Base-by-base conservation (phyloP, 1,284 basidiomycete species). In the Tilletia setariae region DNA sequence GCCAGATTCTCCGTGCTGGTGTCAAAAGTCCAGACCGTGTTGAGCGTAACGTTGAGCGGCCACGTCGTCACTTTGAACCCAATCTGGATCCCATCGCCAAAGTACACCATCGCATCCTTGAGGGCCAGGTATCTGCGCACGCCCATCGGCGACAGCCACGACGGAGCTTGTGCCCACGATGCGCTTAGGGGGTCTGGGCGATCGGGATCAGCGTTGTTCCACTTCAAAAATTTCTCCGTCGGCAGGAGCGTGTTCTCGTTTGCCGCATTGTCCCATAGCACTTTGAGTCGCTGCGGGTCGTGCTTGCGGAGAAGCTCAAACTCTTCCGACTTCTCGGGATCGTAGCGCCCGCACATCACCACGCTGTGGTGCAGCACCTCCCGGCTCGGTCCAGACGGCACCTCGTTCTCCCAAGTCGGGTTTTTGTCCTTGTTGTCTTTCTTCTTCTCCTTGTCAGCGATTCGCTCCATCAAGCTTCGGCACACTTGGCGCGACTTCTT, bases 301-400 rank as follows among this genome's bases (percentile, higher is more conserved):
- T 16, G 40, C 9, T 43, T 23, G 35, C 62, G 62, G 13, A 64
- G 62, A 3, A 6, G n/a, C 40, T 64, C 16, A 28, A 64, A 64
- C 44, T 64, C 30, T 16, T 32, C 42, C 7, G 62, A 64, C 32
- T 47, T 19, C 2, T n/a, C 21, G 6, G 21, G n/a, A 30, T 42
- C 32, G n/a, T 64, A 64, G 35, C 25, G 23, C 8, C 62, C 62
- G 35, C 62, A n/a, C 9, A 64, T 30, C 25, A 64, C 62, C 16
- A 64, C 62, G 42, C 42, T 44, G 40, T 64, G 62, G 25, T 64
- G 62, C 16, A 64, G 40, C 62, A 47, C 30, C 44, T 64, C 62
- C n/a, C 62, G 42, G 16, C 30, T 44, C 8, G 40, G 44, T 16
- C 62, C 62, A n/a, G 25, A 8, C 8, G 62, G 62, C 2, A 28